Conservation (phyloP, 371 early-diverging fungal species). For the Syncephalastrum monosporum region DNA sequence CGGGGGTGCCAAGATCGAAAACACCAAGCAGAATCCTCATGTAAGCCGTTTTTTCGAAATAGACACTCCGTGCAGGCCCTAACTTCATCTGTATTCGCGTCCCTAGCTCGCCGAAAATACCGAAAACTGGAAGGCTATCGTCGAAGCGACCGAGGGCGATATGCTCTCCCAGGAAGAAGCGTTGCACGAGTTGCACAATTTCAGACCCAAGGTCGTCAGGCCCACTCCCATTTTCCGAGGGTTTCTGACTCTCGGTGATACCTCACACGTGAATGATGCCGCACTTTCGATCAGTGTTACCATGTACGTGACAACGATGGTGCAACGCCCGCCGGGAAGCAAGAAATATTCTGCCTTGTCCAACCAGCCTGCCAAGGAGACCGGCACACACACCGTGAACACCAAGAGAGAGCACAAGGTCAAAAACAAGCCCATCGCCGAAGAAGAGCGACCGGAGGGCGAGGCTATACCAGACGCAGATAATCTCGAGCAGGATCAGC, state of each 20-base stretch:
- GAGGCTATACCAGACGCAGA: constrained; percentile 29
- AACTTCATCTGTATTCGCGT: background rate
- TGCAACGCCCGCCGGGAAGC: constrained; percentile 45
- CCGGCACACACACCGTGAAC: constrained; percentile 6
- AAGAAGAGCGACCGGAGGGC: constrained; percentile 15
- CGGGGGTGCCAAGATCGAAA: too few relatives aligned
- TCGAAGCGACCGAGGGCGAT: background rate
- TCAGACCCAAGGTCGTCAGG: constrained; percentile 50
- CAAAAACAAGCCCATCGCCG: background rate
- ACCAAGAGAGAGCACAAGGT: background rate
- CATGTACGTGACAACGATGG: constrained; percentile 59
- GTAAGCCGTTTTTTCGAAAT: background rate
- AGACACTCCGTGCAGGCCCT: background rate
- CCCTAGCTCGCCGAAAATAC: background rate
- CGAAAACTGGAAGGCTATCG: background rate
- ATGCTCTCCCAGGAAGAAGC: background rate
- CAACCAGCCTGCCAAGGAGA: constrained; percentile 25
- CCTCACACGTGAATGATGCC: constrained; percentile 25
- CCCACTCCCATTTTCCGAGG: constrained; percentile 62
- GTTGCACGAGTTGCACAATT: constrained; percentile 38
- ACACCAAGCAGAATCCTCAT: too few relatives aligned
- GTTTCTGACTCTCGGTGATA: constrained; percentile 54
- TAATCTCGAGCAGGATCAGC: constrained; percentile 10
- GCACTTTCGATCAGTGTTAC: constrained; percentile 52
- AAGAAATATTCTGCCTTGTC: constrained; percentile 65